Base-by-base conservation (phyloP, 2,329 filamentous ascomycete species). In the Phialophora macrospora region DNA sequence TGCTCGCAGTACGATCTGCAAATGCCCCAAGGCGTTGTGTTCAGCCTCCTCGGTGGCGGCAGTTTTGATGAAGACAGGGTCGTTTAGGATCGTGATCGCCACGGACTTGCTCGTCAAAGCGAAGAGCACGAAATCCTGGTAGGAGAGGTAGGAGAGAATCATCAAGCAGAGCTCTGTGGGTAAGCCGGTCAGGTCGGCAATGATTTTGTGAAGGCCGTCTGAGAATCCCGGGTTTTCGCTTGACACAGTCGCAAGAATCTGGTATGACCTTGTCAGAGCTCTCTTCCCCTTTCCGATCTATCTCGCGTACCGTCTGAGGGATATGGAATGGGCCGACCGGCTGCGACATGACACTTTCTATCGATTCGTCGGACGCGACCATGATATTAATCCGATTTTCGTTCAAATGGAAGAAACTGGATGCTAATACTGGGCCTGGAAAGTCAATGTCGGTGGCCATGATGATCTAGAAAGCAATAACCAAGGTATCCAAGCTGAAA, bases 31-130 rank as follows among this genome's bases (percentile, higher is more conserved):
- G 24, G 30, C 48, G 28, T 38, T 49, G 20, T 56, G 38, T n/a
- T 34, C 24, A 17, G 52, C 60, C 28, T 51, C 54, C 17, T 56
- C 54, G 14, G 12, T 12, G 26, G n/a, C 44, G 41, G 41, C 52
- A 20, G 32, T 32, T 22, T 24, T 49, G 41, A 24, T 22, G 60
- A 57, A 57, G 7, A 17, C n/a, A 8, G 34, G 34, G 20, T 57
- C 41, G n/a, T 26, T 28, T 11, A 57, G 17, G 26, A 63, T 38
- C n/a, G 41, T 8, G n/a, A 12, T 26, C 14, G 60, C 54, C 52
- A 63, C 41, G 11, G 20, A 24, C 41, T 57, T 63, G 30, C 52
- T 34, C 14, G 60, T 57, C 51, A 63, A 24, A 30, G 41, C 26
- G 8, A 63, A 41, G 8, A 51, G 20, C 38, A 56, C 44, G 34